These are phyloP conservation scores for Mrakia hoshinonis DNA, from an alignment of 768 basidiomycete genomes.

Conservation along the genomic window DNA sequence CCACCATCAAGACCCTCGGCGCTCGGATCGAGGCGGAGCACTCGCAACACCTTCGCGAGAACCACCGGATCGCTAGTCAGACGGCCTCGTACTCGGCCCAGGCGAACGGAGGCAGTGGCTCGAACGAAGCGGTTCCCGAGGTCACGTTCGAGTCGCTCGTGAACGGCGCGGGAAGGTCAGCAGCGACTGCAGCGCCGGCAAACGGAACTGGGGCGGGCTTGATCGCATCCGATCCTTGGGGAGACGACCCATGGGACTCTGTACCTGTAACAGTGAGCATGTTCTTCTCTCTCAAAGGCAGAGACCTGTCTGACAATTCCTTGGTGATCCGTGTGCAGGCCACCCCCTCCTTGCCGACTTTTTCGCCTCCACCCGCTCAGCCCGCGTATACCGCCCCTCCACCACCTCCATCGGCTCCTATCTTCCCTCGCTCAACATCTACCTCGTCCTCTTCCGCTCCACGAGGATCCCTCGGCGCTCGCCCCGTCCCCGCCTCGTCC, in stretches of 20 bases:
- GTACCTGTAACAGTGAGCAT: slow-evolving; percentile 51
- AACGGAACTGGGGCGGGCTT: slow-evolving; percentile 43
- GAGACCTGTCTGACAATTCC: neutral
- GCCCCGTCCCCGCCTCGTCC: slow-evolving; percentile 13
- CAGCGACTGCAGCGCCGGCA: slow-evolving; percentile 29
- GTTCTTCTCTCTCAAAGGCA: neutral
- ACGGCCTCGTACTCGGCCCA: slow-evolving; percentile 35
- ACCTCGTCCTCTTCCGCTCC: neutral
- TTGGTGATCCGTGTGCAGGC: neutral
- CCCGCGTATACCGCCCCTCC: neutral
- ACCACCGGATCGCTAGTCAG: slow-evolving; percentile 76
- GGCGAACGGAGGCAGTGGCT: neutral
- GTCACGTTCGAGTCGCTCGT: slow-evolving; percentile 85
- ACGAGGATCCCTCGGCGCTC: slow-evolving; percentile 10
- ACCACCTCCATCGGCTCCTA: slow-evolving; percentile 34
- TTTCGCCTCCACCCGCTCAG: neutral
- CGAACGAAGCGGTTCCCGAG: slow-evolving; percentile 43
- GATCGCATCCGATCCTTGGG: slow-evolving; percentile 49
- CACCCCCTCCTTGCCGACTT: neutral
- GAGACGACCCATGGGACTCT: slow-evolving; percentile 77
- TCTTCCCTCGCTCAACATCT: slow-evolving; percentile 30
- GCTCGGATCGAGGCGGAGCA: slow-evolving; percentile 90
- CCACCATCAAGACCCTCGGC: slow-evolving; percentile 46
- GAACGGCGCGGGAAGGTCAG: slow-evolving; percentile 43
- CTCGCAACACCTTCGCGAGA: slow-evolving; percentile 80